These are phyloP conservation scores for Spinacia oleracea DNA, from an alignment of 179 eudicot species.

Conservation along the genomic window DNA sequence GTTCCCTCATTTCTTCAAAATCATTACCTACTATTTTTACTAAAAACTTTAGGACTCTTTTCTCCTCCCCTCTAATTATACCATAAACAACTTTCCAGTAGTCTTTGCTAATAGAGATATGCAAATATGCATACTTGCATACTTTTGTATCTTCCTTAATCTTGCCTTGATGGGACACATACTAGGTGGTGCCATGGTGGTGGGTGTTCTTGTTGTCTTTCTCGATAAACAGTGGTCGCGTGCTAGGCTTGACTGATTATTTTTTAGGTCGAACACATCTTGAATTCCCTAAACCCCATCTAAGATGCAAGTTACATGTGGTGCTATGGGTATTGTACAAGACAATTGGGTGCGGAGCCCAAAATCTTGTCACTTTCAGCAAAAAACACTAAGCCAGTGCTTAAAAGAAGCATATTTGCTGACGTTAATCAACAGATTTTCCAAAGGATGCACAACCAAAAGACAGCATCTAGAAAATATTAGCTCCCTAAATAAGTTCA, in stretches of 20 bases:
- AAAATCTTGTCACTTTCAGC: neutral
- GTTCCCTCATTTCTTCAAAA: neutral
- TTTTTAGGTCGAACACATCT: neutral
- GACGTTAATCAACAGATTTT: neutral
- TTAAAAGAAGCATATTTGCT: neutral
- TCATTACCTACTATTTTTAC: neutral
- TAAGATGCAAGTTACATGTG: neutral
- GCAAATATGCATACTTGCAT: neutral
- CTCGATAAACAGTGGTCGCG: neutral
- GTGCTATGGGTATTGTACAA: neutral
- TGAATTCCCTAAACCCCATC: neutral
- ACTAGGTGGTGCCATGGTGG: neutral
- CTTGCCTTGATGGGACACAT: neutral
- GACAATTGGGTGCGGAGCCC: neutral
- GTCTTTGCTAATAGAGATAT: neutral
- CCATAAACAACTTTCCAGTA: neutral
- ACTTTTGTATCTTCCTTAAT: neutral
- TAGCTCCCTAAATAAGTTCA: slow-evolving; percentile 2
- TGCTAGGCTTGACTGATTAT: neutral
- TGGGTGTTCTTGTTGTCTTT: neutral
- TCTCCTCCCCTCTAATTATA: neutral
- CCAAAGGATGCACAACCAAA: neutral
- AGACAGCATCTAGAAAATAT: neutral
- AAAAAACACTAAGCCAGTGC: neutral
- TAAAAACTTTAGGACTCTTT: neutral